A percentile compares a stretch with the other conserved stretches of the same genome.
Evolutionary conservation across 1,284 basidiomycete genomes (phyloP).

Genomic region (Tilletiaria anomala): DNA sequence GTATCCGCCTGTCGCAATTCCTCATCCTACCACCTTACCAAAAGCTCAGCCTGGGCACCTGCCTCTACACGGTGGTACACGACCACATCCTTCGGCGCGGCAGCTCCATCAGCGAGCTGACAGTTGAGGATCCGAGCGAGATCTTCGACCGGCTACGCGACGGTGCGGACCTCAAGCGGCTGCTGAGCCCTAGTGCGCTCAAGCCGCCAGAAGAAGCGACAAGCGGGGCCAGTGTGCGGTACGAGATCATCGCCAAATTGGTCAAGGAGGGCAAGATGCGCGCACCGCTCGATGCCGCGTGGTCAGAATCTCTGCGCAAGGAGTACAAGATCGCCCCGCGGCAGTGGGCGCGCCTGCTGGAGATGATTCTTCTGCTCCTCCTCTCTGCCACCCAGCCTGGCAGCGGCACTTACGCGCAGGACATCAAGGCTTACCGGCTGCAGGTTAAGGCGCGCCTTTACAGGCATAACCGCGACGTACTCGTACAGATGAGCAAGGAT

Average conservation of each 20-base stretch:
- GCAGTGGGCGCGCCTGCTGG: constrained; percentile 78
- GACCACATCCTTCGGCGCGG: constrained; percentile 53
- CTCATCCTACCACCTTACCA: constrained; percentile 84
- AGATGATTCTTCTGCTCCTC: constrained; percentile 75
- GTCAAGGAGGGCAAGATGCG: constrained; percentile 48
- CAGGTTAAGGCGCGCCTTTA: constrained; percentile 65
- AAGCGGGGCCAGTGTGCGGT: constrained; percentile 20
- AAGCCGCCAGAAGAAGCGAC: constrained; percentile 17
- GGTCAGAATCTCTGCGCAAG: constrained; percentile 64
- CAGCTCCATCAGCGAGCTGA: constrained; percentile 56
- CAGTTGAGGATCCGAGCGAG: constrained; percentile 92
- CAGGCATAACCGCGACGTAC: constrained; percentile 81
- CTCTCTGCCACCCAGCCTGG: too few species aligned
- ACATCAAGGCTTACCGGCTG: constrained; percentile 59
- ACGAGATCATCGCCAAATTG: constrained; percentile 4
- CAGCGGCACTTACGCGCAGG: too few species aligned
- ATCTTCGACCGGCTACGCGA: constrained; percentile 88
- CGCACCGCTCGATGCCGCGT: constrained; percentile 60
- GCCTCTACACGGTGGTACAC: constrained; percentile 75
- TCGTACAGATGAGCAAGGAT: constrained; percentile 66
- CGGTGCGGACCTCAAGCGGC: constrained; percentile 70
- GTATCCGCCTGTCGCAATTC: constrained; percentile 57
- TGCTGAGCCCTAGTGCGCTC: constrained; percentile 55
- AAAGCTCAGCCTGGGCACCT: constrained; percentile 54
- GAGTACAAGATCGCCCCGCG: constrained; percentile 84